Evolutionary conservation across 495 filamentous ascomycete genomes (phyloP).

Genomic region (Echria macrotheca): DNA sequence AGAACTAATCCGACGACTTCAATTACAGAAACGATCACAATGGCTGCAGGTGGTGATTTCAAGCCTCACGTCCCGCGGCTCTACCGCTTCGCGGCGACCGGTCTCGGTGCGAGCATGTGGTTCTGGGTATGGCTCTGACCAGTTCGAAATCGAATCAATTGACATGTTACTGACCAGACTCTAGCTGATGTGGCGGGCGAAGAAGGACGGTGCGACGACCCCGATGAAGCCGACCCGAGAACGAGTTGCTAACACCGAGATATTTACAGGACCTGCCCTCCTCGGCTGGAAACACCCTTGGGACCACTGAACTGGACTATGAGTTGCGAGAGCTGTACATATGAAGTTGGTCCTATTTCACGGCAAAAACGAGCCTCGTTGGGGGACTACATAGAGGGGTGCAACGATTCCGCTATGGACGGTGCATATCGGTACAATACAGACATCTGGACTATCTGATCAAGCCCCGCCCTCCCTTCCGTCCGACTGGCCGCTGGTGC

Average conservation of each 20-base stretch:
- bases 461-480: background rate
- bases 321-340: slow-evolving; percentile 16
- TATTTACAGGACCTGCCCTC: slow-evolving; percentile 58
- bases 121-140: slow-evolving; percentile 70
- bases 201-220: slow-evolving; percentile 69
- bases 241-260: slow-evolving; percentile 20
- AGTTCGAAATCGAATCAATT: background rate
- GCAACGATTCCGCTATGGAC: too few relatives aligned
- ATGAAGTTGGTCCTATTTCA: background rate
- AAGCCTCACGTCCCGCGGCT: slow-evolving; percentile 41
- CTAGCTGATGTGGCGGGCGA: slow-evolving; percentile 90
- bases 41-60: slow-evolving; percentile 17
- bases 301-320: slow-evolving; percentile 66
- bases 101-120: slow-evolving; percentile 95
- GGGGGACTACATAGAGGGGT: too few relatives aligned
- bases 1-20: slow-evolving; percentile 9
- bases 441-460: background rate
- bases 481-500: background rate
- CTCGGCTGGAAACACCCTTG: slow-evolving; percentile 96
- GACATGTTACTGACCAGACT: slow-evolving; percentile 11
- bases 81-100: slow-evolving; percentile 80
- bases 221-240: slow-evolving; percentile 1
- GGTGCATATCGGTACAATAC: too few relatives aligned
- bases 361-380: too few relatives aligned
- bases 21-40: slow-evolving; percentile 18